Conservation (phyloP, 495 filamentous ascomycete species). For the Penicillium simplicissimum region DNA sequence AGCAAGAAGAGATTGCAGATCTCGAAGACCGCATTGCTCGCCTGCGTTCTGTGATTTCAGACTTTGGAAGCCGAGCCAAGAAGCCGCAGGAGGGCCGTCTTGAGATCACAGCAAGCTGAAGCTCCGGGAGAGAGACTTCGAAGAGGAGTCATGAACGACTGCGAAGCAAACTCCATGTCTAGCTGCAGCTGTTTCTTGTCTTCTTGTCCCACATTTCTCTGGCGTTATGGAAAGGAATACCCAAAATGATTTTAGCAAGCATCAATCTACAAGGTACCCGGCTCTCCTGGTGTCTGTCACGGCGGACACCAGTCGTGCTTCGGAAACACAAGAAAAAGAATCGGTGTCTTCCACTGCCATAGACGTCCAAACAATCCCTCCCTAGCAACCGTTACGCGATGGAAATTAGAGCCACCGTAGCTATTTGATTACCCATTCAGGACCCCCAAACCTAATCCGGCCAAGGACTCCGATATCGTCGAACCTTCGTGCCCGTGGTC, state of each 20-base stretch:
- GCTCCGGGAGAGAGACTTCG: not conserved
- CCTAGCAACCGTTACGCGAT: conserved; percentile 1
- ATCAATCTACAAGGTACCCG: conserved; percentile 7
- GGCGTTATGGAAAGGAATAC: conserved; percentile 29
- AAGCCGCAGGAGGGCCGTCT: not conserved
- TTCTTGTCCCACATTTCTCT: conserved; percentile 8
- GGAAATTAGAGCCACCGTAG: not conserved
- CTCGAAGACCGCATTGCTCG: conserved; percentile 65
- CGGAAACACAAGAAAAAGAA: conserved; percentile 18
- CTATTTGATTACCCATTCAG: not conserved
- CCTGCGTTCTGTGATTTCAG: conserved; percentile 56
- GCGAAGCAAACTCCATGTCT: not conserved
- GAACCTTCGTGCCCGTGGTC: not conserved
- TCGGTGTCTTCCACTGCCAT: not conserved
- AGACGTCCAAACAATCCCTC: not conserved
- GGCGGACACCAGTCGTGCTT: conserved; percentile 7
- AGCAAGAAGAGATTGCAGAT: conserved; percentile 75
- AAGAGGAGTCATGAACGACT: not conserved
- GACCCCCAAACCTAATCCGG: conserved; percentile 22
- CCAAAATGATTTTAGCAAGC: conserved; percentile 22
- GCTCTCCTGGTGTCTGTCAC: not conserved
- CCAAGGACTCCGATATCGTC: conserved; percentile 34
- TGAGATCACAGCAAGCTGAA: conserved; percentile 9
- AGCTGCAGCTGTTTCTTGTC: not conserved
- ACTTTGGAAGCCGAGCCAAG: conserved; percentile 43